A percentile compares a stretch with the other conserved stretches of the same genome.
Conservation (phyloP, 208 protist genomes). For the Willaertia magna region DNA sequence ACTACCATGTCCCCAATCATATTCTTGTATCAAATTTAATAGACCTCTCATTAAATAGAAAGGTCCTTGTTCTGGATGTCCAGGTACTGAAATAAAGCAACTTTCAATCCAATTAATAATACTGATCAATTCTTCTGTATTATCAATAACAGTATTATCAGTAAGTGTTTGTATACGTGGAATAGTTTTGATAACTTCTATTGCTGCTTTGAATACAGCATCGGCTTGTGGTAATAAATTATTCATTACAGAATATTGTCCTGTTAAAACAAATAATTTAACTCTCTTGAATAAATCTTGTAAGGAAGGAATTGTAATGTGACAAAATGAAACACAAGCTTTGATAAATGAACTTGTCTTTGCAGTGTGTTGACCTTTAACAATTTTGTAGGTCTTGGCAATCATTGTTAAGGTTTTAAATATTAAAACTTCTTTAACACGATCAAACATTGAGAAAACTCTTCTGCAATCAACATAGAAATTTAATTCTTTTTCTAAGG, state of each 20-base stretch:
- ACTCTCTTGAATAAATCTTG: constrained; percentile 34
- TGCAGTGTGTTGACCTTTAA: constrained; percentile 5
- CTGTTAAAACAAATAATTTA: constrained; percentile 33
- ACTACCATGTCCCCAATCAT: background rate
- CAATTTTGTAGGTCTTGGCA: background rate
- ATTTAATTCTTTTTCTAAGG: constrained; percentile 52
- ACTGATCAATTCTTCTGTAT: background rate
- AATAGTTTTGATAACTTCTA: background rate
- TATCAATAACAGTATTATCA: background rate
- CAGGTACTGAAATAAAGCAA: background rate
- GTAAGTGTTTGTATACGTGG: background rate
- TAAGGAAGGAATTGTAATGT: constrained; percentile 58
- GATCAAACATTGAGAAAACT: constrained; percentile 46
- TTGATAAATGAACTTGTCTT: background rate
- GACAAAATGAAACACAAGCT: constrained; percentile 47
- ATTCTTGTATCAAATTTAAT: background rate
- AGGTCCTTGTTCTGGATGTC: background rate
- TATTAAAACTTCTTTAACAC: constrained; percentile 24
- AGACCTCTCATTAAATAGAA: background rate
- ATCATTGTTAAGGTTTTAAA: constrained; percentile 1
- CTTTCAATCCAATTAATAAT: background rate
- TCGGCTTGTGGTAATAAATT: background rate
- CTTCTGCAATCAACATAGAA: constrained; percentile 53
- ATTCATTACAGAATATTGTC: background rate
- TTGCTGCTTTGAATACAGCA: background rate